phyloP scores from a whole-genome alignment of 1,139 yeast genomes.

The Chernovozyma sophiae-reginae region DNA sequence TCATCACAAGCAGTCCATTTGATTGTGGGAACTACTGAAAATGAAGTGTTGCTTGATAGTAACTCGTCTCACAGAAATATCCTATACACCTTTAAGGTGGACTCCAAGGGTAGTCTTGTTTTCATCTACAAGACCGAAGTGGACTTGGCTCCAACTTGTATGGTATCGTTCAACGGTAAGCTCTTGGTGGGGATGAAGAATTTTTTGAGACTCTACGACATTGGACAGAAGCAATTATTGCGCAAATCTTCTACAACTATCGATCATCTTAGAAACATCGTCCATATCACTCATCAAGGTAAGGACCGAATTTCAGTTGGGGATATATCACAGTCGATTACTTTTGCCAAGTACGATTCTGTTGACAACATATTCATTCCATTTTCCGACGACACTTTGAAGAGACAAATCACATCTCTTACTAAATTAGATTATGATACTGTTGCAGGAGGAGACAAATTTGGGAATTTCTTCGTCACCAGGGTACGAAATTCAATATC shows the following conservation, averaged over 20 bases:
- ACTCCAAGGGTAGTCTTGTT: slow-evolving; percentile 27
- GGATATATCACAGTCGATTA: slow-evolving; percentile 51
- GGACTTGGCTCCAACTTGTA: slow-evolving; percentile 44
- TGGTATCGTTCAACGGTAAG: slow-evolving; percentile 57
- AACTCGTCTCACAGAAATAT: slow-evolving; percentile 18
- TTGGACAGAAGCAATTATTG: slow-evolving; percentile 78
- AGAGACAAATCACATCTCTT: slow-evolving; percentile 63
- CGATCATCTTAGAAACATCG: slow-evolving; percentile 40
- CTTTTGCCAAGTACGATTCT: slow-evolving; percentile 52
- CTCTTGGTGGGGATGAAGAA: slow-evolving; percentile 58
- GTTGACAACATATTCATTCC: slow-evolving; percentile 52
- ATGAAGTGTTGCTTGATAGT: not conserved
- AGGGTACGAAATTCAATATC: slow-evolving; percentile 51
- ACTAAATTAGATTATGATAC: slow-evolving; percentile 69
- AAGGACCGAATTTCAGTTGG: slow-evolving; percentile 58
- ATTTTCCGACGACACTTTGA: slow-evolving; percentile 65
- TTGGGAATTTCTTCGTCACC: slow-evolving; percentile 72
- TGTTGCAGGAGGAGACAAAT: slow-evolving; percentile 81
- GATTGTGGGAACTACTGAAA: slow-evolving; percentile 41
- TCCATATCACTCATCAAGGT: slow-evolving; percentile 51
- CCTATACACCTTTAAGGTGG: slow-evolving; percentile 43
- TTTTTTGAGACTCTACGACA: slow-evolving; percentile 57
- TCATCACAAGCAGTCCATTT: slow-evolving; percentile 24
- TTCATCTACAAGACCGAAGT: slow-evolving; percentile 62
- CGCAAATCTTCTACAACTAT: slow-evolving; percentile 52